Evolutionary conservation across 1,139 yeast genomes (phyloP), one percentile per base, ranked within the genome.

Genomic region (Citeromyces hawaiiensis): DNA sequence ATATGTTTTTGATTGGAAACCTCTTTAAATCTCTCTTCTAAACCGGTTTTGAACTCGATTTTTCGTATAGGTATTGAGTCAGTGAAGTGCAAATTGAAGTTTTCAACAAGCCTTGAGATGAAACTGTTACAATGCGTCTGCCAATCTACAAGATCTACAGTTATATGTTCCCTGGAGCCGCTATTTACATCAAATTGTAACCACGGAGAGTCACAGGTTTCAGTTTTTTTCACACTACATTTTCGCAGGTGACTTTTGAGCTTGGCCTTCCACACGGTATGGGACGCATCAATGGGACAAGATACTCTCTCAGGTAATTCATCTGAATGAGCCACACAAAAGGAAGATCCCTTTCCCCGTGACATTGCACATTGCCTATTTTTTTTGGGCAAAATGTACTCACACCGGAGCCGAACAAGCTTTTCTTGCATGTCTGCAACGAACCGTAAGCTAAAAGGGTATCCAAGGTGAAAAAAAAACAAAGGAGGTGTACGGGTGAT

Each of bases 261-360:
- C 40, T 73, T 76, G 36, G 66, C 62, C 38, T 64, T 63, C 83
- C 86, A 77, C 0, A 87, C 76, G 0, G 82, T 70, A 55, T 87
- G 96, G 4, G 72, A 66, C 0, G 79, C 74, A 52, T 86, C 94
- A 29, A 80, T 53, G 0, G 96, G 88, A 56, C 96, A 87, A 3
- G 79, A 74, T 0, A 87, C 66, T 44, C 96, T 60, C 27, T 60
- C 61, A 14, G 35, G 31, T 10, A 33, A 35, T 27, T 10, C 30
- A 16, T 36, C 48, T 13, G 45, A 45, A 53, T 83, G 94, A 48
- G 80, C 82, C 3, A 82, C 72, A 54, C 94, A 83, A 50, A 54
- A 80, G 40, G 57, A 57, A 25, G 65, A 66, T 27, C 59, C 70
- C 13, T 61, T 55, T 43, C 70, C 68, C 35, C 82, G 61, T 42